Percentiles rank a stretch among this genome's conserved stretches.
phyloP scores from a whole-genome alignment of 2,329 filamentous ascomycete species.

The Aspergillus japonicus region DNA sequence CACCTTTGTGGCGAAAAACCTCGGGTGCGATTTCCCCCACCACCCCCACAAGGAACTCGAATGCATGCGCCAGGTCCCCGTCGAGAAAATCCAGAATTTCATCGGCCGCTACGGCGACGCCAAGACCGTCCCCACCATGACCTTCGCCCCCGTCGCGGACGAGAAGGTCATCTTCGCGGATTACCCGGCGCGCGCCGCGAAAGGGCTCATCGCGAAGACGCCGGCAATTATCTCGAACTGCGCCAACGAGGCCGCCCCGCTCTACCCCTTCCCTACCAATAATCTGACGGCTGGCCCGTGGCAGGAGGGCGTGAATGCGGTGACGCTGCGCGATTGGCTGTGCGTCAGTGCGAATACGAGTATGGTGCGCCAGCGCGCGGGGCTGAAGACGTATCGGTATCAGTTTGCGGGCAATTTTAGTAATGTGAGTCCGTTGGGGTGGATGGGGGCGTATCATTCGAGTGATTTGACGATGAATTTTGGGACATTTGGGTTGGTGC shows the following conservation, averaged over 20 bases:
- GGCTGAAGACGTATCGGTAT: neutral
- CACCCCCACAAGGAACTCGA: neutral
- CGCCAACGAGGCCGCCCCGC: neutral
- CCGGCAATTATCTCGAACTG: slow-evolving; percentile 1
- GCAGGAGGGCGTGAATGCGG: neutral
- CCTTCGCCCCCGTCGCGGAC: neutral
- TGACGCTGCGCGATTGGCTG: neutral
- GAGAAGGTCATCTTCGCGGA: neutral
- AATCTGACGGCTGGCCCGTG: neutral
- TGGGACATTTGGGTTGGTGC: neutral
- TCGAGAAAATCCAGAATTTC: neutral
- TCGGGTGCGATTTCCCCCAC: neutral
- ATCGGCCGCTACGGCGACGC: neutral
- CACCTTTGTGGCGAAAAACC: neutral
- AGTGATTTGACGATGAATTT: slow-evolving; percentile 1
- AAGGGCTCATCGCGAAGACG: neutral
- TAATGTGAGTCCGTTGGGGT: neutral
- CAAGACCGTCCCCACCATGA: neutral
- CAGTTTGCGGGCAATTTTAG: neutral
- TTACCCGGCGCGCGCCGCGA: neutral
- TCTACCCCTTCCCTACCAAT: neutral
- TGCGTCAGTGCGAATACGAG: neutral
- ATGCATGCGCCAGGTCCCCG: slow-evolving; percentile 1
- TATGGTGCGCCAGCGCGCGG: neutral
- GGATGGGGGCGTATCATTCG: slow-evolving; percentile 1